phyloP scores from a whole-genome alignment of 2,329 filamentous ascomycete species.

The Cadophora sp. region DNA sequence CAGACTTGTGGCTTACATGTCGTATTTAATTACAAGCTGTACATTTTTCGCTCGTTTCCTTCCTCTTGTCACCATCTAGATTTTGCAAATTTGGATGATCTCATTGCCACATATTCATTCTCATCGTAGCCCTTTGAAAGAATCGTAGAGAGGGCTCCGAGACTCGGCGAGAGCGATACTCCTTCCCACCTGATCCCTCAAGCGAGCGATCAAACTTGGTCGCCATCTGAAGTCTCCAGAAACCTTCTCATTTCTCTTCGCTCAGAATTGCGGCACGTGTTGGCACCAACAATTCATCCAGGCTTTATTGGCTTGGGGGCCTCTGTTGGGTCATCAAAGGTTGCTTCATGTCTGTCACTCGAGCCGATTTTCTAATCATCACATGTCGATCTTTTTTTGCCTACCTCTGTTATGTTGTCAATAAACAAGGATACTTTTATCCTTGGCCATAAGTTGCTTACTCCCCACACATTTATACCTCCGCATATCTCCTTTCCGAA shows the following conservation, averaged over 20 bases:
- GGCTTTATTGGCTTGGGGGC: neutral
- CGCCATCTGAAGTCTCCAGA: neutral
- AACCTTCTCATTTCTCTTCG: neutral
- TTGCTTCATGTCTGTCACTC: neutral
- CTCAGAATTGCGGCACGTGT: neutral
- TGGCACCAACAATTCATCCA: neutral
- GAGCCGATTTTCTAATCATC: neutral
- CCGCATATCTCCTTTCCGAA: neutral
- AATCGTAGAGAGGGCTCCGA: neutral
- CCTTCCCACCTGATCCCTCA: neutral
- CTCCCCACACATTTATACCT: neutral
- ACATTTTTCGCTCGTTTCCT: neutral
- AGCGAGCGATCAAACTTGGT: neutral
- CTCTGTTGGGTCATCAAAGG: neutral
- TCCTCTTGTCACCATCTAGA: neutral
- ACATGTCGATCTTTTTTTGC: too few relatives aligned
- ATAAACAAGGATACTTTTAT: too few relatives aligned
- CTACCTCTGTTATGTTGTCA: too few relatives aligned
- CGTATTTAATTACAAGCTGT: slow-evolving; percentile 4
- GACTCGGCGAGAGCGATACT: neutral
- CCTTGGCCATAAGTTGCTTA: too few relatives aligned
- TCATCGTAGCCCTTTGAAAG: neutral
- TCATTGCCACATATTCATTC: neutral
- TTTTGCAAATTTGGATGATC: too few relatives aligned
- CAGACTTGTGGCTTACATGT: neutral